Conservation (phyloP, 116 monocot species). For the Trichopus zeylanicus region DNA sequence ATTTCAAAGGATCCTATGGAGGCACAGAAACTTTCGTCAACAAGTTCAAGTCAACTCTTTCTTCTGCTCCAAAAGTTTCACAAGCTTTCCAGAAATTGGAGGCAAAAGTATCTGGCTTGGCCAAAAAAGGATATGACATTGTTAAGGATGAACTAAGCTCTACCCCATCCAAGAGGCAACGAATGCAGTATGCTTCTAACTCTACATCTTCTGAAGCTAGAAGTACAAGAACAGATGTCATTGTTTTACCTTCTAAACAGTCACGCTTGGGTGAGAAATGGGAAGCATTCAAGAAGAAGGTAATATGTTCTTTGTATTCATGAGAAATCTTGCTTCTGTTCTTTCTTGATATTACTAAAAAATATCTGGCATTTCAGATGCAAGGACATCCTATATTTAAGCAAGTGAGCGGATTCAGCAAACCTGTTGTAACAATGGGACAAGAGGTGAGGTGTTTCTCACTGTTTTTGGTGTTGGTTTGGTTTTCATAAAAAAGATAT, state of each 20-base stretch:
- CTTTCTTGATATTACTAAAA: neutral
- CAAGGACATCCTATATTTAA: slow-evolving; percentile 74
- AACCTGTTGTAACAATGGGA: slow-evolving; percentile 79
- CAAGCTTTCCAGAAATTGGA: slow-evolving; percentile 52
- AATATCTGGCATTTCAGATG: slow-evolving; percentile 39
- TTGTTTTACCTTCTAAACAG: slow-evolving; percentile 63
- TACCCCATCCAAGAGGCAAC: slow-evolving; percentile 38
- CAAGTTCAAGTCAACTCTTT: slow-evolving; percentile 49
- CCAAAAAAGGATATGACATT: slow-evolving; percentile 70
- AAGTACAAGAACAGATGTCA: slow-evolving; percentile 81
- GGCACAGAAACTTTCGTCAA: slow-evolving; percentile 37
- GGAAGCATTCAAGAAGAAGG: slow-evolving; percentile 92
- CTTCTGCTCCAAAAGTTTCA: slow-evolving; percentile 53
- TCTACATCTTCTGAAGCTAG: slow-evolving; percentile 40
- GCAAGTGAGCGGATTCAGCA: slow-evolving; percentile 61
- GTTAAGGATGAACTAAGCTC: slow-evolving; percentile 77
- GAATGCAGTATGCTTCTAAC: slow-evolving; percentile 26
- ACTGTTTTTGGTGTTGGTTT: neutral
- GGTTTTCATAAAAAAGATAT: neutral
- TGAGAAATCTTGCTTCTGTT: neutral
- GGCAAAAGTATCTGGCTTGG: slow-evolving; percentile 54
- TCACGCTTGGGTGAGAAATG: slow-evolving; percentile 78
- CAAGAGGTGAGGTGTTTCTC: slow-evolving; percentile 61
- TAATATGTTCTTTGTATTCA: slow-evolving; percentile 10
- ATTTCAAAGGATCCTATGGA: slow-evolving; percentile 23